These are phyloP conservation scores for Debaryomycetaceae sp. DNA, from an alignment of 1,139 yeast genomes.

Conservation along the genomic window DNA sequence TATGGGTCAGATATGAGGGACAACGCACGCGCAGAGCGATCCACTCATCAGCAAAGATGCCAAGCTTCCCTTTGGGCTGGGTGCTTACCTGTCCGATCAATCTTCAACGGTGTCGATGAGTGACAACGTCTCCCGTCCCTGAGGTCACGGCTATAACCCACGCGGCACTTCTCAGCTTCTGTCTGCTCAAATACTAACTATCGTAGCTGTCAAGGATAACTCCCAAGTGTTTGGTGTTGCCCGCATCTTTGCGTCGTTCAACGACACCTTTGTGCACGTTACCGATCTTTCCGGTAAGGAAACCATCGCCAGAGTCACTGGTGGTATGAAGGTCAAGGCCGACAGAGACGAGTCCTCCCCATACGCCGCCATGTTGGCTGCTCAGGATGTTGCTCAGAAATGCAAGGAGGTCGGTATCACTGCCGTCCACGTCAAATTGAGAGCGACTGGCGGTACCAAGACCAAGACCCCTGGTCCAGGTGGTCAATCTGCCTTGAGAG, in stretches of 20 bases:
- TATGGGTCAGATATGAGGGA: slow-evolving; percentile 1
- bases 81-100: neutral
- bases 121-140: too few species aligned
- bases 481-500: slow-evolving; percentile 99
- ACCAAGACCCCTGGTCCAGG: slow-evolving; percentile 99
- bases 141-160: too few species aligned
- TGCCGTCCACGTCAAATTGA: slow-evolving; percentile 98
- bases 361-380: slow-evolving; percentile 99
- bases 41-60: neutral
- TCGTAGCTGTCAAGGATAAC: slow-evolving; percentile 78
- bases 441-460: slow-evolving; percentile 99
- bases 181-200: slow-evolving; percentile 19
- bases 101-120: too few species aligned
- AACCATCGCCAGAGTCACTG: slow-evolving; percentile 99
- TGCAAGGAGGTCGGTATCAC: slow-evolving; percentile 99
- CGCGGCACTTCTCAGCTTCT: too few species aligned
- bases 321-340: slow-evolving; percentile 99
- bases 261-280: slow-evolving; percentile 99
- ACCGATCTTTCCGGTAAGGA: slow-evolving; percentile 99
- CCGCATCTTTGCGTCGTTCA: slow-evolving; percentile 98
- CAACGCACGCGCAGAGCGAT: neutral
- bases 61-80: neutral
- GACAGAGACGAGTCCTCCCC: slow-evolving; percentile 99
- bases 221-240: slow-evolving; percentile 99
- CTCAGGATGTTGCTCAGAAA: slow-evolving; percentile 98